Base-by-base conservation (phyloP, 495 filamentous ascomycete genomes). In the Astrothelium macrocarpum region DNA sequence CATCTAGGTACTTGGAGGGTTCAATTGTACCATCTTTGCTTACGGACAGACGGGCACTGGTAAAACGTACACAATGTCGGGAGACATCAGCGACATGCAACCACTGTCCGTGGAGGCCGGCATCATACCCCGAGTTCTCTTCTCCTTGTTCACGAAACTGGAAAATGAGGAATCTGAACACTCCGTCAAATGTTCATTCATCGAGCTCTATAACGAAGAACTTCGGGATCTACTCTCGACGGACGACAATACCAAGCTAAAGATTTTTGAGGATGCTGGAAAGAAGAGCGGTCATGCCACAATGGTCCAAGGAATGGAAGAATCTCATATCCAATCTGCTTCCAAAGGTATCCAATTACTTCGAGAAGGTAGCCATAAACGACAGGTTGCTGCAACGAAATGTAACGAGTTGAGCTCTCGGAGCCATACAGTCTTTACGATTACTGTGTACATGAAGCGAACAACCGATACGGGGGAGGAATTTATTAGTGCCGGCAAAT, bases 21-120 rank as follows among this genome's bases (percentile, higher is more conserved):
- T 89, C 76, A 98, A 98, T 73, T 98, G 94, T 73, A 98, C 94
- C 9, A 95, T 98, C 62, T 98, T 98, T 71, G 94, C 94, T 56
- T 98, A 98, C 73, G 94, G 94, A 10, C 94, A 98, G 70, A 98
- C 94, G 0, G 94, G 94, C 31, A 98, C 94, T 0, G 94, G 94
- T 61, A 98, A 98, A 75, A 98, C 94, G 32, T 98, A 98, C 73
- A 98, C 94, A 2, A 98, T 98, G 94, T 95, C 95, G 2, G 94
- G 94, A 36, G 92, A 98, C 71, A 96, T 98, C 88, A 87, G 81
- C 11, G 87, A 94, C 66, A 90, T 86, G 1, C 78, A 91, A 2
- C 83, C 95, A 56, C 80, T 96, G 20, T 90, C 92, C 2, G 94
- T 97, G 62, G 87, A 86, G 31, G 94, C 94, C 16, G 94, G 94